Evolutionary conservation across 331 rosid species (phyloP).

Genomic region (Pyracantha coccinea): DNA sequence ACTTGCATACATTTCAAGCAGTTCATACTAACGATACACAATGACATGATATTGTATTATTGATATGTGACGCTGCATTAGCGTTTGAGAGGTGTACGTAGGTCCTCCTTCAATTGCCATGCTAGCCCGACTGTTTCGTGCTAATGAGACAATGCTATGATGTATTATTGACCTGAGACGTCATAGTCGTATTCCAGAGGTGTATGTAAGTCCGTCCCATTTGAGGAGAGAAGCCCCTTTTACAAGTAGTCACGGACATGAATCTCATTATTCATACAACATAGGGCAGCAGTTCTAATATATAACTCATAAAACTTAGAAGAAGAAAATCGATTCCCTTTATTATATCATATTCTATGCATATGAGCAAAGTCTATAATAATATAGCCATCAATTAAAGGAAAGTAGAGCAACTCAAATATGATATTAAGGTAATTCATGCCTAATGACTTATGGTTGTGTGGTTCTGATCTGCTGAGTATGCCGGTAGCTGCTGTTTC

Average conservation of each 20-base stretch:
- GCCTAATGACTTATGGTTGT: constrained; percentile 21
- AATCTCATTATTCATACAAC: neutral
- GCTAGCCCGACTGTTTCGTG: neutral
- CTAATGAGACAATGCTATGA: too few relatives aligned
- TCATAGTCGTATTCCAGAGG: neutral
- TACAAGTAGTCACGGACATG: neutral
- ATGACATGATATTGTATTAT: neutral
- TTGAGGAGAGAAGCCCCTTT: neutral
- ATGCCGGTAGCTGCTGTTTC: constrained; percentile 36
- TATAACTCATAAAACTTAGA: neutral
- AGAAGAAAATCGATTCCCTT: neutral
- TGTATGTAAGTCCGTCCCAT: neutral
- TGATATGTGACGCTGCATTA: neutral
- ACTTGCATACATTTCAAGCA: neutral
- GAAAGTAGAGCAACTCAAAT: neutral
- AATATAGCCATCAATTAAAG: constrained; percentile 6
- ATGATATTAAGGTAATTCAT: constrained; percentile 10
- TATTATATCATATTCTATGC: constrained; percentile 1
- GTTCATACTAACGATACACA: too few relatives aligned
- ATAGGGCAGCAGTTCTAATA: neutral
- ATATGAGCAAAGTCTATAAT: constrained; percentile 1
- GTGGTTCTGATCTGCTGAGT: constrained; percentile 46
- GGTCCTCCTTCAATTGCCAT: neutral
- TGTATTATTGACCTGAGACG: neutral
- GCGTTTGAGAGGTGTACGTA: neutral